Evolutionary conservation across 164 flowering plant genomes (phyloP).

Genomic region (Annona squamosa): DNA sequence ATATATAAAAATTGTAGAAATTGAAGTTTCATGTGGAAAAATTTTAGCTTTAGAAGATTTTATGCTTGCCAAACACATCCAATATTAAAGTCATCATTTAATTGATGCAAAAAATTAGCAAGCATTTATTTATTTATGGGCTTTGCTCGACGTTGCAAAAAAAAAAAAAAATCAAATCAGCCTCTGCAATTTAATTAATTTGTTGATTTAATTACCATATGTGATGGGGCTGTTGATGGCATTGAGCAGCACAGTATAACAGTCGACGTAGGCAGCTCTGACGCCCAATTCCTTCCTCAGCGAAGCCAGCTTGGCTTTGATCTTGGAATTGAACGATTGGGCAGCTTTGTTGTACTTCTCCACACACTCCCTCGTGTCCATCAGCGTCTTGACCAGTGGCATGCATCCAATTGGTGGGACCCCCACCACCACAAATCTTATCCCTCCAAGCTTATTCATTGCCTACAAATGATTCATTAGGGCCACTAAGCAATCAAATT

Average conservation of each 20-base stretch:
- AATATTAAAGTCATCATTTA: no score
- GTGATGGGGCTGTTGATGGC: constrained; percentile 34
- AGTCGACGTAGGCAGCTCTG: constrained; percentile 28
- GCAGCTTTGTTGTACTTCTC: constrained; percentile 28
- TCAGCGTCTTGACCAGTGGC: constrained; percentile 39
- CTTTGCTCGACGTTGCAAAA: neutral
- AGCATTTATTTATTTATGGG: neutral
- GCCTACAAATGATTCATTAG: constrained; percentile 3
- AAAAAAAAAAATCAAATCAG: neutral
- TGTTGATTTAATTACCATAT: constrained; percentile 29
- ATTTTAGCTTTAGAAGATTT: no score
- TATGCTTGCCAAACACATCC: no score
- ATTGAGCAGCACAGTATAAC: constrained; percentile 21
- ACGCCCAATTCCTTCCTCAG: constrained; percentile 14
- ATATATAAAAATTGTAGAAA: no score
- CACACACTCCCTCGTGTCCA: constrained; percentile 22
- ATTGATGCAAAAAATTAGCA: no score
- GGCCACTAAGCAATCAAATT: neutral
- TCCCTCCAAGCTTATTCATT: constrained; percentile 38
- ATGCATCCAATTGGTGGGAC: constrained; percentile 56
- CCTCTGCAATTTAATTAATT: neutral
- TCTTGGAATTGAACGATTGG: constrained; percentile 31
- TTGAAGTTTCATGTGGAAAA: no score
- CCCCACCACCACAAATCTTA: constrained; percentile 35
- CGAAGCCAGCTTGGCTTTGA: constrained; percentile 12